Base-by-base conservation (phyloP, 2,329 filamentous ascomycete genomes). In the Cercospora janseana region DNA sequence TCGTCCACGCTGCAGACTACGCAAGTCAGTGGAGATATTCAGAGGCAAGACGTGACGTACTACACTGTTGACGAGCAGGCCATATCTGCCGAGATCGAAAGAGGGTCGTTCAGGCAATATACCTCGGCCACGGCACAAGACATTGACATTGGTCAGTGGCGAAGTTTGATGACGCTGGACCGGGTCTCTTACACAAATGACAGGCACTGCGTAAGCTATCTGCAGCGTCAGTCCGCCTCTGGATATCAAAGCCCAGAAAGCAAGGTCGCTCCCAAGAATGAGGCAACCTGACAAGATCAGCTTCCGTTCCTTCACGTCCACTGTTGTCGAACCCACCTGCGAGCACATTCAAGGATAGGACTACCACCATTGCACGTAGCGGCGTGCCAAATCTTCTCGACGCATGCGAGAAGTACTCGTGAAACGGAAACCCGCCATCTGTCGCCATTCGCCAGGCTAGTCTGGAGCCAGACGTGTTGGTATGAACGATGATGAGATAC, bases 401-500 rank as follows among this genome's bases (percentile, higher is more conserved):
- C 10, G 23, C 16, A n/a, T 37, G 34, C 34, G 34, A 37, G 34
- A 37, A 37, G 23, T 37, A 37, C 4, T 8, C 13, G 5, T 8
- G 34, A 26, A 47, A 47, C 10, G 45, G 45, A 23, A 47, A 41
- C 13, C 45, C 45, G 15, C 26, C 23, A n/a, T 47, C 45, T 8
- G 38, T 47, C 1, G 45, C 45, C 45, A 47, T 47, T 8, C 45
- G 31, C 45, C 45, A 47, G 6, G 45, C 45, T 10, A 47, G 34
- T 28, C 45, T 35, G 15, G 29, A 38, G 24, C 32, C 45, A 16
- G 34, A 32, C 2, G 45, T 47, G 26, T 47, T 47, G n/a, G 45
- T 41, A 35, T 47, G 45, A n/a, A 47, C 45, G 15, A 47, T 47
- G 24, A 47, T 47, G 32, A 47, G 32, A 15, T 47, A 47, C 45